phyloP scores from a whole-genome alignment of 495 filamentous ascomycete species.

The Neurospora sp. region DNA sequence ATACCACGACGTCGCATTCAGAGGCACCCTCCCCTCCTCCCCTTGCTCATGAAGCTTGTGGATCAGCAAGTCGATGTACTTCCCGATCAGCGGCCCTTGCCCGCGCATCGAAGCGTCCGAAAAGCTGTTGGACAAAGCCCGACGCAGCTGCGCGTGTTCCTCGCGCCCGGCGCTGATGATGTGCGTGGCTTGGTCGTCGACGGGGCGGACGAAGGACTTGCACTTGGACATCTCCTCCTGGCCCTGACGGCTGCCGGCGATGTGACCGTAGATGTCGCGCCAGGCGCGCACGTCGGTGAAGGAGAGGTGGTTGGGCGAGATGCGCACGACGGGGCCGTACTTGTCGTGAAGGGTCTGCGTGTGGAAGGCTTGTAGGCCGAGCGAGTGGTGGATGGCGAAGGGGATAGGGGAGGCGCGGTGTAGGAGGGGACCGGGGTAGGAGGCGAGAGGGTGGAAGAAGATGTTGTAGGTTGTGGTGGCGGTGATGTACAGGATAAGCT shows the following conservation, averaged over 20 bases:
- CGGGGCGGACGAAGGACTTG: slow-evolving; percentile 12
- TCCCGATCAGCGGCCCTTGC: slow-evolving; percentile 28
- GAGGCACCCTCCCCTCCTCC: slow-evolving; percentile 4
- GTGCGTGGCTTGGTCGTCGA: neutral
- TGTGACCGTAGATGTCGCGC: slow-evolving; percentile 48
- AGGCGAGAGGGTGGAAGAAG: slow-evolving; percentile 42
- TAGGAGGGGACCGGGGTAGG: slow-evolving; percentile 40
- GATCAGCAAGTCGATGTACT: slow-evolving; percentile 32
- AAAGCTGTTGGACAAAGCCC: slow-evolving; percentile 40
- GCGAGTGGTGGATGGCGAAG: neutral
- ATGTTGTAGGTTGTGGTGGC: slow-evolving; percentile 33
- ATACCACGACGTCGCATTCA: slow-evolving; percentile 36
- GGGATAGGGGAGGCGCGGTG: slow-evolving; percentile 35
- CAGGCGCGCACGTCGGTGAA: slow-evolving; percentile 44
- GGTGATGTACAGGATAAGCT: slow-evolving; percentile 2
- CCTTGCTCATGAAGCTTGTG: slow-evolving; percentile 18
- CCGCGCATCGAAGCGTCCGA: slow-evolving; percentile 30
- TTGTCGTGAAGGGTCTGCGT: slow-evolving; percentile 30
- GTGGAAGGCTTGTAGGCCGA: slow-evolving; percentile 6
- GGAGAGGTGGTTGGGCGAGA: slow-evolving; percentile 44
- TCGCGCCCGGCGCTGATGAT: slow-evolving; percentile 21
- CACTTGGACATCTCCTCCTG: slow-evolving; percentile 25
- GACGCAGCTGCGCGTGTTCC: slow-evolving; percentile 32
- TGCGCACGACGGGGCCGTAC: slow-evolving; percentile 46
- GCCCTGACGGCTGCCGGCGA: slow-evolving; percentile 6